Base-by-base conservation (phyloP, 371 early-diverging fungal species). In the Saksenaea oblongispora region DNA sequence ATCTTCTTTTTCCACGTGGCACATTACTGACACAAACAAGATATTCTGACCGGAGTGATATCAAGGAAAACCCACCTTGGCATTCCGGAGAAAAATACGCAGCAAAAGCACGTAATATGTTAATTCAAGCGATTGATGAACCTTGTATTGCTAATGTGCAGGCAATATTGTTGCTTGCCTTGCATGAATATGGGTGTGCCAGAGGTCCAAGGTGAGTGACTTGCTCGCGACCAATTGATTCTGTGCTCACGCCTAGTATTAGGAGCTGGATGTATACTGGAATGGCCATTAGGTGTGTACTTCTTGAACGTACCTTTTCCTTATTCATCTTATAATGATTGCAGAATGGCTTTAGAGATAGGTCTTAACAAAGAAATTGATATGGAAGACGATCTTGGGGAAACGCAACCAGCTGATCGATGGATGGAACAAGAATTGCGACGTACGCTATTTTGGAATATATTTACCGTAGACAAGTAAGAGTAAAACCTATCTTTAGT, bases 181-280 rank as follows among this genome's bases (percentile, higher is more conserved):
- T 88, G 59, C 85, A 86, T 70, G 86, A 85, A 41, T 86, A 80
- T 62, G 89, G 90, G 1, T 82, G 84, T 59, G 84, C 83, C 5
- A 61, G 85, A 57, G 87, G 86, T 8, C 85, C 88, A 31, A 78
- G 84, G 59, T 70, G 27, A 15, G 26, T 2, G 27, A 37, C n/a
- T 35, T 15, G 31, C 24, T n/a, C 14, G 3, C 14, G 1, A 14
- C 4, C 31, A 55, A 55, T 14, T 3, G 11, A 26, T 10, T 31
- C 22, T n/a, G 14, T 3, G n/a, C 31, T 35, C 11, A 34, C 14
- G 11, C 3, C 9, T 54, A 44, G 28, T 34, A 13, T 31, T 62
- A 79, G 85, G 26, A 74, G 81, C 9, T 89, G 87, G 87, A 84
- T 83, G 82, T 87, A 83, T 67, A 68, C 74, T 1, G 88, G 87